A percentile compares a stretch with the other conserved stretches of the same genome.
Conservation (phyloP, 116 monocot genomes). For the Thalassia testudinum region DNA sequence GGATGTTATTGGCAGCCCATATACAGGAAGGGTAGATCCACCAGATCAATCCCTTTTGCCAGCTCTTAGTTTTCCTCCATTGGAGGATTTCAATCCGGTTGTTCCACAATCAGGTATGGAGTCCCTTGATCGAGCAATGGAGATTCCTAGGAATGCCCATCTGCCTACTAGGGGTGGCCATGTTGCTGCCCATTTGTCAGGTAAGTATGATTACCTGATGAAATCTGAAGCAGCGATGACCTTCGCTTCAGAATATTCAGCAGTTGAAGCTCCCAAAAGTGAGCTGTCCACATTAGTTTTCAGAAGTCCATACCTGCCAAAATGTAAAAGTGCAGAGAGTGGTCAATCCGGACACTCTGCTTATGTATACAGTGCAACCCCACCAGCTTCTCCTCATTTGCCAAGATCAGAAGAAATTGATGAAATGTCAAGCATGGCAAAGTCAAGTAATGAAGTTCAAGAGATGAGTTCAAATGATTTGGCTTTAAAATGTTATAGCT, state of each 20-base stretch:
- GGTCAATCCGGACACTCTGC: constrained; percentile 19
- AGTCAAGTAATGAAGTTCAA: constrained; percentile 6
- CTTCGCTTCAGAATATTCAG: constrained; percentile 87
- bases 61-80: constrained; percentile 25
- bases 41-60: constrained; percentile 52
- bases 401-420: constrained; percentile 31
- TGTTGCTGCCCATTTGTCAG: constrained; percentile 22
- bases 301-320: constrained; percentile 61
- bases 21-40: constrained; percentile 24
- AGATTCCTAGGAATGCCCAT: constrained; percentile 27
- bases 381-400: constrained; percentile 32
- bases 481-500: constrained; percentile 35
- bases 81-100: constrained; percentile 39
- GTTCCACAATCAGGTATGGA: constrained; percentile 21
- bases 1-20: constrained; percentile 44
- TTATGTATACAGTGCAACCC: constrained; percentile 49
- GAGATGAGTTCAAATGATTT: constrained; percentile 15
- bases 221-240: constrained; percentile 83
- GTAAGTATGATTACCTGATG: constrained; percentile 44
- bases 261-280: constrained; percentile 41
- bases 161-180: background rate
- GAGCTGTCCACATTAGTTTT: constrained; percentile 45
- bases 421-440: constrained; percentile 20
- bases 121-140: constrained; percentile 13
- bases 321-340: constrained; percentile 54